Evolutionary conservation across 805 yeast species (phyloP), one percentile per base, ranked within the genome.

Genomic region (Barnettozyma pratensis): DNA sequence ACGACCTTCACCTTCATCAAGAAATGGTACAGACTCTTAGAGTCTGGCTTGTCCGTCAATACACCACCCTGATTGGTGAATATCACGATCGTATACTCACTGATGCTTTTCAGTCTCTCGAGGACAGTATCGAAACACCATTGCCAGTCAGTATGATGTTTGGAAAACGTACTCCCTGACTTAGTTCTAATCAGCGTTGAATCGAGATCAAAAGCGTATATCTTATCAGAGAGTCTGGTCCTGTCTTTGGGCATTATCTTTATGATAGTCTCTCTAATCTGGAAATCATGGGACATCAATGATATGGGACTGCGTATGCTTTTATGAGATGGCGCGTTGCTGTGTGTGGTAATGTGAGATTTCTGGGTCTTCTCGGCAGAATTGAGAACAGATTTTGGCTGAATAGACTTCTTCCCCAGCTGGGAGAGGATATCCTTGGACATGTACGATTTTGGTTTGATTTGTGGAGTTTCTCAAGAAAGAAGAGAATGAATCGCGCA

Each of bases 51-150:
- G 1, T 60, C 66, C 10, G 75, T 76, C 0, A 79, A 66, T 3
- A 82, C 75, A 0, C 81, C 85, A 25, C 92, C 96, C 64, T 92
- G 99, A 61, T 92, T 92, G 1, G 97, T 80, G 62, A 92, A 87
- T 1, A 92, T 76, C 4, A 84, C 91, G 4, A 90, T 53, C 5
- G 50, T 25, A 26, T 58, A 54, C 3, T 45, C 42, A n/a, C 12
- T 29, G 10, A 55, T n/a, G 6, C 27, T 7, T 29, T 39, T 14
- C 6, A 56, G 44, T 35, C 19, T 51, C 37, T 34, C 45, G 4
- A 46, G 46, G 7, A 61, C 60, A n/a, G 57, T 63, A 31, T 62
- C 65, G 50, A 69, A 72, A 66, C 83, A 74, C 75, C 81, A 83
- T 58, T 71, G 69, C 98, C 98, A 92, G 64, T 92, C 98, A 4